phyloP scores from a whole-genome alignment of 768 basidiomycete genomes.

The Tremella mesenterica region DNA sequence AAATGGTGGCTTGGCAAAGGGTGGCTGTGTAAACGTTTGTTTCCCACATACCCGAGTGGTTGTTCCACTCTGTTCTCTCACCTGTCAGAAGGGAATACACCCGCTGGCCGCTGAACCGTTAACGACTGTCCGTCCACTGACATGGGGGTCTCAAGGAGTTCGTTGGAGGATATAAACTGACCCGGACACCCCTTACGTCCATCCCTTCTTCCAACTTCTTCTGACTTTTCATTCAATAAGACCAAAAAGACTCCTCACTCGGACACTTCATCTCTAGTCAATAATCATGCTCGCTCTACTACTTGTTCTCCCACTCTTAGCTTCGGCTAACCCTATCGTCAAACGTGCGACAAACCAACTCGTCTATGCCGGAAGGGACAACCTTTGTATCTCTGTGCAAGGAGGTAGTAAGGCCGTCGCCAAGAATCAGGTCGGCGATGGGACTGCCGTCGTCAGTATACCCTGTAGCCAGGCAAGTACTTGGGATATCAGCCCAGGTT shows the following conservation, averaged over 20 bases:
- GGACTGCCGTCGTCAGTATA: constrained; percentile 5
- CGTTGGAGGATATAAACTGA: too few relatives aligned
- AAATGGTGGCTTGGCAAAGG: too few relatives aligned
- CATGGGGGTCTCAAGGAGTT: too few relatives aligned
- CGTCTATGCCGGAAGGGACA: not conserved
- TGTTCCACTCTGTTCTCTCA: too few relatives aligned
- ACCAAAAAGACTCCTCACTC: not conserved
- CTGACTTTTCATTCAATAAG: not conserved
- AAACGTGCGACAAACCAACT: not conserved
- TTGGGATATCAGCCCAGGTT: constrained; percentile 21
- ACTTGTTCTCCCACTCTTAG: not conserved
- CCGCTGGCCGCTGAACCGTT: too few relatives aligned
- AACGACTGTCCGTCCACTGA: too few relatives aligned
- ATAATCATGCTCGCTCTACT: constrained; percentile 5
- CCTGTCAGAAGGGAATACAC: too few relatives aligned
- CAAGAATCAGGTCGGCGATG: constrained; percentile 3
- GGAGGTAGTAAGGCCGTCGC: not conserved
- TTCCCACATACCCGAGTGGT: too few relatives aligned
- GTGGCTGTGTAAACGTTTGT: too few relatives aligned
- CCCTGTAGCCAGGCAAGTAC: constrained; percentile 4
- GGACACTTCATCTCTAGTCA: not conserved
- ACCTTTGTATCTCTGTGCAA: constrained; percentile 3
- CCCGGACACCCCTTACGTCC: not conserved
- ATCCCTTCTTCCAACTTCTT: not conserved
- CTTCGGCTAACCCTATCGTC: constrained; percentile 1